Percentiles rank a stretch among this genome's conserved stretches.
Evolutionary conservation across 2,329 filamentous ascomycete species (phyloP).

Genomic region (Colletotrichum sp.): DNA sequence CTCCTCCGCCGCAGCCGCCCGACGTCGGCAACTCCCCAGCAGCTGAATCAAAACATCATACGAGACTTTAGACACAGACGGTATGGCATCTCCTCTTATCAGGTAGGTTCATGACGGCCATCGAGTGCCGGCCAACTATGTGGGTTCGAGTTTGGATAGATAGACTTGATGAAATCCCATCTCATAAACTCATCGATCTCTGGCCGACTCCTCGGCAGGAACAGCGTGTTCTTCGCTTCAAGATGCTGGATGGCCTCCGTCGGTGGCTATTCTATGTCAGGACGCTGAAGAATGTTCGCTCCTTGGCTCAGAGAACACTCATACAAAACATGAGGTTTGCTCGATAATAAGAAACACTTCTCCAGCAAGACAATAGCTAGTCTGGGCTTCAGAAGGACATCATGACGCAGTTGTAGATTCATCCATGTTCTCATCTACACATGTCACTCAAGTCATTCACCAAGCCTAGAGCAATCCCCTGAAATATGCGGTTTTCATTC

Average conservation of each 20-base stretch:
- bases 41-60: background rate
- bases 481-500: background rate
- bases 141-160: accelerated
- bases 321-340: too few relatives aligned
- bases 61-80: background rate
- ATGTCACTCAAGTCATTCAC: background rate
- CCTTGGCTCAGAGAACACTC: background rate
- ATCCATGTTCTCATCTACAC: background rate
- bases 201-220: background rate
- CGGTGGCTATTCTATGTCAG: accelerated
- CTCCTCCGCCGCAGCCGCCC: too few relatives aligned
- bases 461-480: background rate
- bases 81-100: background rate
- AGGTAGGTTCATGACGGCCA: background rate
- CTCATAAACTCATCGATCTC: accelerated
- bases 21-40: background rate
- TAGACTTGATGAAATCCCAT: background rate
- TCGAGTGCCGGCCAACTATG: background rate
- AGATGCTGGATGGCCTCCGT: accelerated
- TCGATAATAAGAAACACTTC: background rate
- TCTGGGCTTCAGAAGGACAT: background rate
- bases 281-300: background rate
- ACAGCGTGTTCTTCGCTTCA: background rate
- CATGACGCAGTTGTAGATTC: accelerated
- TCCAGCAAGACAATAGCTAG: background rate